phyloP scores from a whole-genome alignment of 2,329 filamentous ascomycete genomes.

The Calonectria leucothoes region DNA sequence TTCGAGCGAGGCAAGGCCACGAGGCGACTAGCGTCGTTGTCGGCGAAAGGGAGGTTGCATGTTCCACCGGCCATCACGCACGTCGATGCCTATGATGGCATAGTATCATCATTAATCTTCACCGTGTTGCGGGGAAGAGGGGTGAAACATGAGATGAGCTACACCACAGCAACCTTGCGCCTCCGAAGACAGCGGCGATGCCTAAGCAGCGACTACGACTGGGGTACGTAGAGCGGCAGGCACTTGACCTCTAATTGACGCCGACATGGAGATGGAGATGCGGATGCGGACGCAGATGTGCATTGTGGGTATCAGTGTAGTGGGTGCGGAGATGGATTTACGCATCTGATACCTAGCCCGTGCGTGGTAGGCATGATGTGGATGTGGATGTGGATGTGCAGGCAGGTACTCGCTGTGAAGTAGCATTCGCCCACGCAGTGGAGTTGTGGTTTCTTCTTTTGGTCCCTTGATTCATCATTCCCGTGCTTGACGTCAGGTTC shows the following conservation, averaged over 20 bases:
- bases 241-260: constrained; percentile 15
- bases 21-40: constrained; percentile 32
- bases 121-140: constrained; percentile 21
- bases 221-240: constrained; percentile 6
- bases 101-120: neutral
- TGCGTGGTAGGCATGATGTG: constrained; percentile 15
- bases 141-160: constrained; percentile 19
- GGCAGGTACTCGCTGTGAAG: neutral
- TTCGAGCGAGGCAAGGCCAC: constrained; percentile 40
- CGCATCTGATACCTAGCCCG: constrained; percentile 22
- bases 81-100: constrained; percentile 19
- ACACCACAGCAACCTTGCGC: neutral
- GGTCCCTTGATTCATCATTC: neutral
- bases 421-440: neutral
- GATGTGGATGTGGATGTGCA: constrained; percentile 15
- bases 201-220: neutral
- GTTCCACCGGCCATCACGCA: constrained; percentile 25
- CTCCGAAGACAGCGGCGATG: constrained; percentile 5
- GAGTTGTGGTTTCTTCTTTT: neutral
- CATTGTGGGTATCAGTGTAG: neutral
- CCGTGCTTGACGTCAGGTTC: neutral
- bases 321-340: constrained; percentile 22
- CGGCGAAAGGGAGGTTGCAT: constrained; percentile 43
- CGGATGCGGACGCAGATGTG: constrained; percentile 7
- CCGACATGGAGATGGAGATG: constrained; percentile 11